Evolutionary conservation across 2,329 filamentous ascomycete species (phyloP), one percentile per base, ranked within the genome.

Genomic region (Fusarium brachygibbosum): DNA sequence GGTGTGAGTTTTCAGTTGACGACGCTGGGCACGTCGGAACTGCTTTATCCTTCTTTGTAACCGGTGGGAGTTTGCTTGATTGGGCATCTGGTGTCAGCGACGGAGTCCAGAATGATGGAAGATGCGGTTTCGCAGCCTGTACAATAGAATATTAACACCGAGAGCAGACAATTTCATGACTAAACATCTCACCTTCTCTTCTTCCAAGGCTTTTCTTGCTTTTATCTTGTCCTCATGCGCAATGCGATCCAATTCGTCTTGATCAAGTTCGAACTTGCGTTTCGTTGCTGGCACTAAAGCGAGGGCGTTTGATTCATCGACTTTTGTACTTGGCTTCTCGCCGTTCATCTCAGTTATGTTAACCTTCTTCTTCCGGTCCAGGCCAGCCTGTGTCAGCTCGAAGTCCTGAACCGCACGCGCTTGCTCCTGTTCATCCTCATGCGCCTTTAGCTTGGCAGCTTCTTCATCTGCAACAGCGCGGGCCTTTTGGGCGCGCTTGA

Each of bases 61-160:
- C 81, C 9, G 86, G 80, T 74, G 89, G 83, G 53, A 89, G 82
- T 53, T 85, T 82, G 49, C 84, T 77, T 54, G 78, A 74, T 46
- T 79, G 75, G 34, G 78, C 78, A 40, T 80, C 79, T 14, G 93
- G 93, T 1, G 92, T 97, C 59, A 95, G 87, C 0, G 91, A 93
- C 0, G 94, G 95, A 2, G 95, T 91, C 96, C 95, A 98, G 81
- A 98, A 98, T 1, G 93, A 97, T 0, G 93, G 93, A 0, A 97
- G 82, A 17, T 86, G 86, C 2, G 88, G 86, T 79, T 91, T 92
- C 11, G 86, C 83, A 4, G 88, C 86, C 76, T 89, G 79, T 19
- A 72, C n/a, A 37, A 46, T 50, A 57, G 44, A 16, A 12, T 28
- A 16, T 73, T 55, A 71, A 60, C 29, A 57, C 48, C 16, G 19